Evolutionary conservation across 192 early-diverging fungal genomes (phyloP), one percentile per base, ranked within the genome.

Genomic region (Coemansia pectinata): DNA sequence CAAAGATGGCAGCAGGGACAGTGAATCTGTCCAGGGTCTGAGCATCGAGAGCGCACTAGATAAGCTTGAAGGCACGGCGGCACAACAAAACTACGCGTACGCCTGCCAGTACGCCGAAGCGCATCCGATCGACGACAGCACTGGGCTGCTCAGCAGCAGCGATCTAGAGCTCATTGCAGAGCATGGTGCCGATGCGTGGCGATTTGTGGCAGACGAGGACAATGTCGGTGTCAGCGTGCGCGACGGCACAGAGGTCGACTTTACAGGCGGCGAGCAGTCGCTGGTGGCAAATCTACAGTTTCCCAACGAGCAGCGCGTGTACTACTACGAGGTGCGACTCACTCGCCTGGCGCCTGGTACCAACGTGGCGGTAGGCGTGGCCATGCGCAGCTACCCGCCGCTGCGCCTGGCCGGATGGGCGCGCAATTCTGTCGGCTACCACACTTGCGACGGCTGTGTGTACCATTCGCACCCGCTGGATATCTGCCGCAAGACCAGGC

Each of bases 321-420:
- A 83, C 57, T 83, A 83, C 66, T 83, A 64, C 48, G 81, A 83
- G 39, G 77, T 75, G 42, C 69, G 76, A 38, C 72, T 83, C 8
- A 77, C 74, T 21, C 86, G 87, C 67, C 85, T 89, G 39, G 83
- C 87, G 15, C 71, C 68, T 12, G 81, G 70, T 25, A 92, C 91
- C 3, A 87, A 81, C 45, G 83, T 92, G 27, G 81, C 90, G n/a
- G 77, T 92, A 0, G 91, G 91, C 31, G 85, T 91, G 0, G 81
- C 87, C 15, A 91, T 89, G 44, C 87, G 87, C 23, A 85, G 86
- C 6, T 92, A 89, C 69, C 90, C 90, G 39, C 79, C 84, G 21
- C 88, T 83, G 70, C 81, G 91, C 44, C 78, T 92, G 70, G 88
- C 91, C 68, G 91, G 91, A 14, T 92, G 91, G 91, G 88, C 88